Evolutionary conservation across 1,139 yeast species (phyloP).

Genomic region (Sugiyamaella sp.): DNA sequence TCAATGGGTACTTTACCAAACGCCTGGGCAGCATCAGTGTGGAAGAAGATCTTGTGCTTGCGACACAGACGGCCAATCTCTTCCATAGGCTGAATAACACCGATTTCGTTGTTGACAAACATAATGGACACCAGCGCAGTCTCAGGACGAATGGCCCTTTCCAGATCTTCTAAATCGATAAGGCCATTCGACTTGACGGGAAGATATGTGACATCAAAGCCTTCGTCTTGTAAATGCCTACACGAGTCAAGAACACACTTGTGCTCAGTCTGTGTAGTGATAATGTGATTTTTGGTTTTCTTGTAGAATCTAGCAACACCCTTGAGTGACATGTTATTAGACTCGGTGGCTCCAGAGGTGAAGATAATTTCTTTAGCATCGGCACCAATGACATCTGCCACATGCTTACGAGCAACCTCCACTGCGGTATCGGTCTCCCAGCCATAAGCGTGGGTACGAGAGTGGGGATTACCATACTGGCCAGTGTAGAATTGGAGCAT

Average conservation of each 20-base stretch:
- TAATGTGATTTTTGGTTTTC: constrained; percentile 88
- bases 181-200: constrained; percentile 84
- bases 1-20: constrained; percentile 92
- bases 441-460: constrained; percentile 96
- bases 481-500: constrained; percentile 95
- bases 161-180: constrained; percentile 73
- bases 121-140: constrained; percentile 90
- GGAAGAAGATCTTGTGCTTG: constrained; percentile 88
- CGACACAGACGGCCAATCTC: constrained; percentile 92
- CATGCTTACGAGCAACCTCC: constrained; percentile 78
- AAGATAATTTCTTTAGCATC: constrained; percentile 96
- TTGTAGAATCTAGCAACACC: constrained; percentile 95
- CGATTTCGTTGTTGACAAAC: constrained; percentile 98
- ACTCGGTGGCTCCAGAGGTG: constrained; percentile 98
- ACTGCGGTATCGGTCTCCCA: constrained; percentile 98
- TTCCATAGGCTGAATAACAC: constrained; percentile 94
- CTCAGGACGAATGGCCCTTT: constrained; percentile 84
- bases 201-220: constrained; percentile 91
- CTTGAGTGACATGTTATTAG: constrained; percentile 90
- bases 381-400: constrained; percentile 85
- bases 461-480: constrained; percentile 95
- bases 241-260: constrained; percentile 97
- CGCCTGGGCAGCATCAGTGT: constrained; percentile 98
- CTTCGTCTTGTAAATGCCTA: constrained; percentile 93
- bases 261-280: constrained; percentile 96